Percentiles rank a stretch among this genome's conserved stretches.
These are phyloP conservation scores for Chlorella vulgaris DNA, from an alignment of 139 green algal species.

Conservation along the genomic window DNA sequence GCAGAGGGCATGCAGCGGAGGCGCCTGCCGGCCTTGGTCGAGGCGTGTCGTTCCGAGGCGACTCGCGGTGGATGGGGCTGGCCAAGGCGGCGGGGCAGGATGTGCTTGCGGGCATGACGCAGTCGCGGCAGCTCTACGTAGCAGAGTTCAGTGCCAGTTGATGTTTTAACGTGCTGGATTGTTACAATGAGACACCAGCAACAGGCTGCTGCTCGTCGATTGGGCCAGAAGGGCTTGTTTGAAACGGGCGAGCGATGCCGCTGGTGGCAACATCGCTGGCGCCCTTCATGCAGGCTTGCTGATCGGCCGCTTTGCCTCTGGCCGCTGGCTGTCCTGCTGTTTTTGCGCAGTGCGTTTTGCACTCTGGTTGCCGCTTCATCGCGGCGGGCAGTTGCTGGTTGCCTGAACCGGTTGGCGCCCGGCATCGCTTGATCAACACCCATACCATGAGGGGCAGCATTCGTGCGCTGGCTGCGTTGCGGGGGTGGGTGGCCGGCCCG, in stretches of 20 bases:
- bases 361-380: no score
- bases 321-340: no score
- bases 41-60: constrained; percentile 40
- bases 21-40: neutral
- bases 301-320: no score
- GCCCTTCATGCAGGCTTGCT: no score
- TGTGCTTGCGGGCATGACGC: constrained; percentile 34
- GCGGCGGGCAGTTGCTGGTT: no score
- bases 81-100: constrained; percentile 34
- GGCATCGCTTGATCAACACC: no score
- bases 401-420: no score
- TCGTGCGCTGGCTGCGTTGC: neutral
- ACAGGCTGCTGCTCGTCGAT: neutral
- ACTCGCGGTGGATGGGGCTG: constrained; percentile 45
- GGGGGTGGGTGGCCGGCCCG: neutral
- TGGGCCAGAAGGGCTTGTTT: no score
- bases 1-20: neutral
- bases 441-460: constrained; percentile 1
- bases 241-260: no score
- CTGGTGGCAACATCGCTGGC: no score
- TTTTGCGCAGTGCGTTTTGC: no score
- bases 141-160: constrained; percentile 20
- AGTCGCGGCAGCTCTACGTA: constrained; percentile 34
- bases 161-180: no score
- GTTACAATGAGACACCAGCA: neutral